Base-by-base conservation (phyloP, 306 rosid species). In the Cucumis hystrix region DNA sequence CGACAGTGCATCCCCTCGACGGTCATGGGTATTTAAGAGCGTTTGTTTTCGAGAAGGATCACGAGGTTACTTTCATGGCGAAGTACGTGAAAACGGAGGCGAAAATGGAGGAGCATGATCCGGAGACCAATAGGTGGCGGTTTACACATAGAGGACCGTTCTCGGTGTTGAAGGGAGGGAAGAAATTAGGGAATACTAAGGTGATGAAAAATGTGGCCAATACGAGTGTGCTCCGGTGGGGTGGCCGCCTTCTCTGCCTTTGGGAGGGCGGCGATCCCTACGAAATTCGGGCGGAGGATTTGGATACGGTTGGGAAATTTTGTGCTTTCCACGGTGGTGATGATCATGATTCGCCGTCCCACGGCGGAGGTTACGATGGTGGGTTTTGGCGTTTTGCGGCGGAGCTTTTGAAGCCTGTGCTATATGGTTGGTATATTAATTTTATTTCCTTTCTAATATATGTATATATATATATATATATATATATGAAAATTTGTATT, bases 181-280 rank as follows among this genome's bases (percentile, higher is more conserved):
- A 55, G 72, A 94, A 79, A 37, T 82, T 94, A 78, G 98, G 98
- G 66, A 94, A 94, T 62, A 90, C 92, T 3, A 94, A 94, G 93
- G 98, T 94, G 43, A 94, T 94, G 98, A 94, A 94, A 82, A 94
- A 94, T 79, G 98, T 94, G 76, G 98, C 98, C 6, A 94, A 94
- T 12, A 94, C 98, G 7, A 92, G 98, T 41, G 98, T 94, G 3
- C 47, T 94, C 41, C 72, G 76, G 80, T 94, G 97, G 98, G 97
- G 90, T 4, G 76, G 81, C 28, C 90, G 83, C 78, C 81, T 94
- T 4, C 12, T 94, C 69, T 94, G 98, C 62, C 82, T 94, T 79
- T 94, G 97, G 98, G 98, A 94, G 83, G 98, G 98, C 63, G 98
- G 98, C 51, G 94, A 84, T 7, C 98, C 98, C 0, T 92, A 94